Conservation (phyloP, 495 filamentous ascomycete genomes). For the Penicillium arizonense region DNA sequence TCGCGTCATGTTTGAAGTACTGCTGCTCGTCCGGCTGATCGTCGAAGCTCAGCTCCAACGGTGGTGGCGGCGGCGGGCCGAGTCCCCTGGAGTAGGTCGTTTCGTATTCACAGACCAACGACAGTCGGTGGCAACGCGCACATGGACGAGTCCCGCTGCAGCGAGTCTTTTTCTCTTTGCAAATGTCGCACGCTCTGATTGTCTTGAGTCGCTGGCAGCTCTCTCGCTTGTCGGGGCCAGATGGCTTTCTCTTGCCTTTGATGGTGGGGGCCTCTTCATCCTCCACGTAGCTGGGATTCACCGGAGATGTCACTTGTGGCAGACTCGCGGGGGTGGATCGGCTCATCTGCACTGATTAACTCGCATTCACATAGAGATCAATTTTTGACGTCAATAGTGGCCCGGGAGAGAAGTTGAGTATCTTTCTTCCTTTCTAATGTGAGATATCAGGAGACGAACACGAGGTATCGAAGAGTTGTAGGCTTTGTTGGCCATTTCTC, state of each 20-base stretch:
- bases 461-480: neutral
- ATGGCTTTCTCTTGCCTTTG: neutral
- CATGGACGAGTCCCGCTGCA: neutral
- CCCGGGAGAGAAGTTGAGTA: too few species aligned
- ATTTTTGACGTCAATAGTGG: neutral
- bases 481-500: neutral
- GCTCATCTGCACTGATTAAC: neutral
- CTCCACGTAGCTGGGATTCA: neutral
- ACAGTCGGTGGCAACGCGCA: conserved; percentile 1
- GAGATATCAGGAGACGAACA: too few species aligned
- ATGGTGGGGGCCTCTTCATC: neutral
- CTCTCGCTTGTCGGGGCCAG: neutral
- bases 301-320: neutral
- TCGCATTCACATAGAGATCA: neutral
- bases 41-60: neutral
- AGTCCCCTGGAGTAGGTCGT: neutral
- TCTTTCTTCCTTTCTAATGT: too few species aligned
- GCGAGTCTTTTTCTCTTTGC: conserved; percentile 3
- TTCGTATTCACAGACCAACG: neutral
- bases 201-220: conserved; percentile 1
- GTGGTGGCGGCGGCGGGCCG: neutral
- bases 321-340: neutral
- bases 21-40: neutral
- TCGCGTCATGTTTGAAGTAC: neutral
- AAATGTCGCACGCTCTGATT: neutral